These are phyloP conservation scores for Pestalotiopsis sp. DNA, from an alignment of 2,329 filamentous ascomycete species.

Conservation along the genomic window DNA sequence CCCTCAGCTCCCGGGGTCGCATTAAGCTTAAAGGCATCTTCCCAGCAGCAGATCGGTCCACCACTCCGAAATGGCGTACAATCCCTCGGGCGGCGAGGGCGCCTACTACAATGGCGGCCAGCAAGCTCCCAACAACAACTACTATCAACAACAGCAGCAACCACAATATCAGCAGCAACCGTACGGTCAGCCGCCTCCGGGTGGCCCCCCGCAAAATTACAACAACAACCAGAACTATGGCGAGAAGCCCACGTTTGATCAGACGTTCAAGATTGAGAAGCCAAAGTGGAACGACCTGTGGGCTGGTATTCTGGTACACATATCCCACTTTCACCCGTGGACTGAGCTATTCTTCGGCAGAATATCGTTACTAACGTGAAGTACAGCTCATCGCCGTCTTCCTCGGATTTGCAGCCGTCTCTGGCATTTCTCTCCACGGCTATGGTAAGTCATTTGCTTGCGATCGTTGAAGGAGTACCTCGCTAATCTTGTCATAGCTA, in stretches of 20 bases:
- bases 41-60: not conserved
- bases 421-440: slow-evolving; percentile 72
- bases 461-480: not conserved
- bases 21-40: slow-evolving; percentile 2
- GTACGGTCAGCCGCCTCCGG: slow-evolving; percentile 19
- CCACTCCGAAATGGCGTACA: slow-evolving; percentile 8
- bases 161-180: slow-evolving; percentile 12
- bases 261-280: slow-evolving; percentile 78
- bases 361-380: not conserved
- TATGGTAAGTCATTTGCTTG: slow-evolving; percentile 52
- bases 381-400: slow-evolving; percentile 68
- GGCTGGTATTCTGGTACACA: slow-evolving; percentile 75
- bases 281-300: slow-evolving; percentile 92
- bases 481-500: slow-evolving; percentile 25
- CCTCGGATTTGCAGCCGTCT: slow-evolving; percentile 75
- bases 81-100: slow-evolving; percentile 6
- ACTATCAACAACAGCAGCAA: slow-evolving; percentile 11
- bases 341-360: not conserved
- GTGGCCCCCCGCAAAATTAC: slow-evolving; percentile 21
- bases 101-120: slow-evolving; percentile 5
- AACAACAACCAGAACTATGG: slow-evolving; percentile 6
- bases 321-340: not conserved
- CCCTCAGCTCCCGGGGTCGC: not conserved
- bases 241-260: slow-evolving; percentile 66
- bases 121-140: not conserved